Percentiles rank a stretch among this genome's conserved stretches.
These are phyloP conservation scores for Microstegium vimineum DNA, from an alignment of 176 grass and related monocot genomes.

Conservation along the genomic window DNA sequence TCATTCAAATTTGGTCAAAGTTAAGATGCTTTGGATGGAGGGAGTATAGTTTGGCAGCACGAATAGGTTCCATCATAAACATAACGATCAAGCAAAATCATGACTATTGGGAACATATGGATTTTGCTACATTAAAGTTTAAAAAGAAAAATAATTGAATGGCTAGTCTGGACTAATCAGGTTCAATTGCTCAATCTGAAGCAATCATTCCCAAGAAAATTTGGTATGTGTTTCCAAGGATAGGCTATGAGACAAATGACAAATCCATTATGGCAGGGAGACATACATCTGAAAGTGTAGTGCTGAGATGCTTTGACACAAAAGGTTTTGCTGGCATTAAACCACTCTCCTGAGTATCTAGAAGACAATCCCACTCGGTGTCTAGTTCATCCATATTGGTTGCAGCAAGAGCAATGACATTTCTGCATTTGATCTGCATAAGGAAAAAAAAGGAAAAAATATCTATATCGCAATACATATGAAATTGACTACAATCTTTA, in stretches of 20 bases:
- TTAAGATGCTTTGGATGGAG: too few relatives aligned
- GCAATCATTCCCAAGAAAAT: slow-evolving; percentile 18
- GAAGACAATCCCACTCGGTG: slow-evolving; percentile 82
- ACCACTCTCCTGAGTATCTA: slow-evolving; percentile 60
- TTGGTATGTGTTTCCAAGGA: background rate
- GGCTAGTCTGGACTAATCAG: background rate
- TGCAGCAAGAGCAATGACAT: slow-evolving; percentile 79
- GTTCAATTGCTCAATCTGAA: background rate
- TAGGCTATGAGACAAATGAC: background rate
- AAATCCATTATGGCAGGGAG: slow-evolving; percentile 15
- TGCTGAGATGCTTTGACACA: slow-evolving; percentile 61
- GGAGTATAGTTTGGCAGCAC: background rate
- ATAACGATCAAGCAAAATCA: background rate
- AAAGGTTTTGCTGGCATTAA: slow-evolving; percentile 54
- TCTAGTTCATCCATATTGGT: slow-evolving; percentile 84
- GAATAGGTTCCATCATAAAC: background rate
- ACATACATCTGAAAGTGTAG: slow-evolving; percentile 71
- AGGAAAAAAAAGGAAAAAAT: slow-evolving; percentile 14
- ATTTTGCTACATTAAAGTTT: slow-evolving; percentile 17
- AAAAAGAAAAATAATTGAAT: slow-evolving; percentile 6
- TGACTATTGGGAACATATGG: background rate
- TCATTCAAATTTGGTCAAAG: too few relatives aligned
- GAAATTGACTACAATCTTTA: background rate
- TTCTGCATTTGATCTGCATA: slow-evolving; percentile 97
- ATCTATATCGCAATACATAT: slow-evolving; percentile 14